A percentile compares a stretch with the other conserved stretches of the same genome.
phyloP scores from a whole-genome alignment of 1,139 yeast genomes.

The Suhomyces bokatorum region DNA sequence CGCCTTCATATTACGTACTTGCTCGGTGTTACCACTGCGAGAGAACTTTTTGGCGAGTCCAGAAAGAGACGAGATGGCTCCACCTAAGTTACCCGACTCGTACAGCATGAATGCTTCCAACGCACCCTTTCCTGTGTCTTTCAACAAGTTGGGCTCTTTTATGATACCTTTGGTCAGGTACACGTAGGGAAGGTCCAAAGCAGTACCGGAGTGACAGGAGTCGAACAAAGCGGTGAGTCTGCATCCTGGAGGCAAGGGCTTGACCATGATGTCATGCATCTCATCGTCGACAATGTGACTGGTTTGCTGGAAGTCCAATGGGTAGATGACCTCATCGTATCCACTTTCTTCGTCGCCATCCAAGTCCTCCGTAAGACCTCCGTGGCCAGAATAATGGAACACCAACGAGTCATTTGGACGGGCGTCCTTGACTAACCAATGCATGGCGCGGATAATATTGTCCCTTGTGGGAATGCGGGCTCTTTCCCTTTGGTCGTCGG shows the following conservation, averaged over 20 bases:
- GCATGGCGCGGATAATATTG: slow-evolving; percentile 84
- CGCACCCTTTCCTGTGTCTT: slow-evolving; percentile 81
- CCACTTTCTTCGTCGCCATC: slow-evolving; percentile 95
- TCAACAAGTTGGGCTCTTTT: slow-evolving; percentile 84
- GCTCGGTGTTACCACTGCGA: slow-evolving; percentile 28
- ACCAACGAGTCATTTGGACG: slow-evolving; percentile 82
- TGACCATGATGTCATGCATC: slow-evolving; percentile 80
- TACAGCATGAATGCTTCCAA: slow-evolving; percentile 70
- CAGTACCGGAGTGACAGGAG: slow-evolving; percentile 94
- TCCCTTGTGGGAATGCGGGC: slow-evolving; percentile 72
- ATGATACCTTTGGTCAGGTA: slow-evolving; percentile 90
- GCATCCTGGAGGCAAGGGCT: slow-evolving; percentile 76
- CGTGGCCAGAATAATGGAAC: slow-evolving; percentile 93
- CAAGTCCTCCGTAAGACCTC: slow-evolving; percentile 76
- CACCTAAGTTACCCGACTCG: slow-evolving; percentile 66
- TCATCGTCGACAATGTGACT: slow-evolving; percentile 84
- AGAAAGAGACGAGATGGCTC: slow-evolving; percentile 44
- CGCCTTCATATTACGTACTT: slow-evolving; percentile 55
- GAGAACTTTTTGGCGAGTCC: slow-evolving; percentile 52
- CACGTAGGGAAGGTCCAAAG: slow-evolving; percentile 81
- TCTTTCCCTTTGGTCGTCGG: slow-evolving; percentile 68
- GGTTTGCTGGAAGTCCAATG: slow-evolving; percentile 74
- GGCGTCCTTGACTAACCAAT: slow-evolving; percentile 84
- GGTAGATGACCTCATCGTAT: slow-evolving; percentile 85
- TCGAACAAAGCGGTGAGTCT: slow-evolving; percentile 87